phyloP scores from a whole-genome alignment of 371 early-diverging fungal species.

The Lichtheimia ornata region DNA sequence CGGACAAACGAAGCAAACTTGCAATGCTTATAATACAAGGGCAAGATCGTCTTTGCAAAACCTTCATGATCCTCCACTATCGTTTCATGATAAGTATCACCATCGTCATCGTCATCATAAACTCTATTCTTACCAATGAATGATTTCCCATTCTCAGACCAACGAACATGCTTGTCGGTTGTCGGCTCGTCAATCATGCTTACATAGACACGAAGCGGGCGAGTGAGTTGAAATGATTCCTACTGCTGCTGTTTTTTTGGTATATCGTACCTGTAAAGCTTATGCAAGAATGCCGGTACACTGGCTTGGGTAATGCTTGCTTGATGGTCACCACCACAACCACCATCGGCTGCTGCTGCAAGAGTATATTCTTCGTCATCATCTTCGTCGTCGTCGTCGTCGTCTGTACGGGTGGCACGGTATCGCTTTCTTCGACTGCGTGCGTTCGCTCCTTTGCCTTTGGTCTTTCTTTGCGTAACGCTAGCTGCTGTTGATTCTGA shows the following conservation, averaged over 20 bases:
- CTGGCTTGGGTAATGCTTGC: constrained; percentile 8
- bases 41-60: constrained; percentile 85
- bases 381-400: too few relatives aligned
- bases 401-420: too few relatives aligned
- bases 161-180: constrained; percentile 67
- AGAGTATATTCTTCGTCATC: too few relatives aligned
- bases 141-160: constrained; percentile 75
- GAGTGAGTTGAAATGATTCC: not conserved
- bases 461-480: too few relatives aligned
- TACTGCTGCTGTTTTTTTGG: not conserved
- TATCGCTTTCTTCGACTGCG: too few relatives aligned
- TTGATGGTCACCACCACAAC: not conserved
- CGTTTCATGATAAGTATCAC: not conserved
- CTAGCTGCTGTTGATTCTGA: too few relatives aligned
- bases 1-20: constrained; percentile 93
- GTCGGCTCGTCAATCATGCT: constrained; percentile 73
- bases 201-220: constrained; percentile 17
- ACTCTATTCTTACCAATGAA: constrained; percentile 55
- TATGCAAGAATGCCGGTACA: constrained; percentile 20
- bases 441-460: too few relatives aligned
- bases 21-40: constrained; percentile 88
- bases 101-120: not conserved
- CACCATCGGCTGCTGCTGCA: too few relatives aligned
- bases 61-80: constrained; percentile 68
- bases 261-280: constrained; percentile 23